Evolutionary conservation across 306 rosid genomes (phyloP).

Genomic region (Fragaria vesca): DNA sequence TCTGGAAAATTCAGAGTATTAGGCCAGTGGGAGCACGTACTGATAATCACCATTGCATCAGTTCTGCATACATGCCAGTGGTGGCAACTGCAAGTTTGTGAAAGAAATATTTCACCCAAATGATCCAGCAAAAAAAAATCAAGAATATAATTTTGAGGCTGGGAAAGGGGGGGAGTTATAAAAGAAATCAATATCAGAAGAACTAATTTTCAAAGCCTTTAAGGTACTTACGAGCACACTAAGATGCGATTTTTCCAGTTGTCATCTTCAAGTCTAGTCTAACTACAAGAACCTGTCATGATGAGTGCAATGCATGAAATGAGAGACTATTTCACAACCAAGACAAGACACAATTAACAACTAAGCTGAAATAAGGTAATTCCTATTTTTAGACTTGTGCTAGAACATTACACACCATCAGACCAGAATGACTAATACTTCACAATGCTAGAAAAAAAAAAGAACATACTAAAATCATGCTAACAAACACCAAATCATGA

Average conservation of each 20-base stretch:
- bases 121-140: neutral
- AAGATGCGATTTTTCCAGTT: slow-evolving; percentile 90
- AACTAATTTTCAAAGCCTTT: neutral
- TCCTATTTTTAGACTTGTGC: neutral
- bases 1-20: neutral
- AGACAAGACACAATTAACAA: slow-evolving; percentile 7
- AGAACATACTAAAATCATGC: slow-evolving; percentile 13
- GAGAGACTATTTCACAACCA: slow-evolving; percentile 22
- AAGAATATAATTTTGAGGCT: neutral
- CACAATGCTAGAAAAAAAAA: neutral
- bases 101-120: slow-evolving; percentile 12
- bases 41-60: slow-evolving; percentile 59
- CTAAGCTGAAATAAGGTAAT: slow-evolving; percentile 4
- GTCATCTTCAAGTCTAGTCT: slow-evolving; percentile 91
- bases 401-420: neutral
- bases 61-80: slow-evolving; percentile 80
- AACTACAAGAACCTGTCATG: slow-evolving; percentile 69
- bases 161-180: neutral
- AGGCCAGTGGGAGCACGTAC: neutral
- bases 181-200: neutral
- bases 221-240: slow-evolving; percentile 84
- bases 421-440: neutral
- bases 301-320: slow-evolving; percentile 18
- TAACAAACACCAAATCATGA: neutral
- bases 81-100: slow-evolving; percentile 69